A percentile compares a stretch with the other conserved stretches of the same genome.
Conservation (phyloP, 257 asterid species). For the Solanum bulbocastanum region DNA sequence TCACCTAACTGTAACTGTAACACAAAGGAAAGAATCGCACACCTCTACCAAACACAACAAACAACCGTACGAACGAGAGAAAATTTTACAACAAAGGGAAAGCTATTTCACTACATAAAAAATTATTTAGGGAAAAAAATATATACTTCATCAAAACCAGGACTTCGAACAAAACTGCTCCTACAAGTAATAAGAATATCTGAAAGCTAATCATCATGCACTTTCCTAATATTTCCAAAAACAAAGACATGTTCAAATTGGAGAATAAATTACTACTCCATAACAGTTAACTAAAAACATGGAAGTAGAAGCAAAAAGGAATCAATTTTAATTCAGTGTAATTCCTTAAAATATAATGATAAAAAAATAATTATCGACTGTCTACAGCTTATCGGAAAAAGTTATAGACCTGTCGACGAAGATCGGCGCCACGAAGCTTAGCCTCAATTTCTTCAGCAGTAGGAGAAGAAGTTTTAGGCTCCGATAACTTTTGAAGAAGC, state of each 20-base stretch:
- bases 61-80: background rate
- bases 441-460: constrained; percentile 79
- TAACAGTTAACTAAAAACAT: background rate
- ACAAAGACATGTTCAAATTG: background rate
- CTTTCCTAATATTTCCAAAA: background rate
- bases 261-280: background rate
- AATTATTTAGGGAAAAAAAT: background rate
- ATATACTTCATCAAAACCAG: background rate
- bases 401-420: constrained; percentile 70
- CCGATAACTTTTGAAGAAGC: constrained; percentile 71
- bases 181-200: background rate
- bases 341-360: background rate
- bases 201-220: background rate
- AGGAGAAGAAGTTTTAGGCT: constrained; percentile 48
- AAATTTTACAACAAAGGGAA: background rate
- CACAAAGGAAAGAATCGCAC: background rate
- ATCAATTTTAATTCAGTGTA: background rate
- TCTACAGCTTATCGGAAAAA: background rate
- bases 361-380: background rate
- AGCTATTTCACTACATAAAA: background rate
- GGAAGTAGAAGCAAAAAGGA: background rate
- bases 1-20: background rate
- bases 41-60: constrained; percentile 9
- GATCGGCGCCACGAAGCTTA: constrained; percentile 79
- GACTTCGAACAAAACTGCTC: background rate